Conservation (phyloP, 192 early-diverging fungal genomes). For the Coemansia pectinata region DNA sequence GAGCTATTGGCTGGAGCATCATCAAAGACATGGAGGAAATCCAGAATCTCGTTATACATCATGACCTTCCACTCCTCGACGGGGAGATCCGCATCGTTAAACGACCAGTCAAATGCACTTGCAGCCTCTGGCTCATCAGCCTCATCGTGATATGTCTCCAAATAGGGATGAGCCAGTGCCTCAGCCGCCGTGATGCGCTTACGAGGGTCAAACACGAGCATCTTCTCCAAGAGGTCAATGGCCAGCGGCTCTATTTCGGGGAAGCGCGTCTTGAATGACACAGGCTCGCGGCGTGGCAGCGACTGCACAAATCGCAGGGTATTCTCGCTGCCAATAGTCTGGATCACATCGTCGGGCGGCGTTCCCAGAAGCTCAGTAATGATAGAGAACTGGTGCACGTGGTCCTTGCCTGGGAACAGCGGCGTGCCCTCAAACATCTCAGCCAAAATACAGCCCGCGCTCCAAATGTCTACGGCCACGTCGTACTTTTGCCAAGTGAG, state of each 20-base stretch:
- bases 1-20: slow-evolving; percentile 9
- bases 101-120: slow-evolving; percentile 91
- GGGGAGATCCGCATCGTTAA: slow-evolving; percentile 87
- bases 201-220: slow-evolving; percentile 91
- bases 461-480: slow-evolving; percentile 95
- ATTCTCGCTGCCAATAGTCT: slow-evolving; percentile 91
- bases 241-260: slow-evolving; percentile 76
- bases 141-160: slow-evolving; percentile 90
- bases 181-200: slow-evolving; percentile 87
- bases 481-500: slow-evolving; percentile 97
- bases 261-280: slow-evolving; percentile 83
- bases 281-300: slow-evolving; percentile 74
- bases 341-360: slow-evolving; percentile 88
- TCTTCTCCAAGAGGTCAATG: slow-evolving; percentile 83
- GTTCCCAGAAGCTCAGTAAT: slow-evolving; percentile 91
- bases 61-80: slow-evolving; percentile 87
- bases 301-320: slow-evolving; percentile 90
- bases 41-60: slow-evolving; percentile 85
- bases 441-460: slow-evolving; percentile 90
- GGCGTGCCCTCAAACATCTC: slow-evolving; percentile 97
- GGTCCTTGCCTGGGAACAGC: slow-evolving; percentile 91
- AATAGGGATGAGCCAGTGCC: slow-evolving; percentile 86
- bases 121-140: slow-evolving; percentile 82
- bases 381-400: slow-evolving; percentile 95
- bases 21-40: slow-evolving; percentile 65